Evolutionary conservation across 306 rosid species (phyloP).

Genomic region (Acacia acuminata): DNA sequence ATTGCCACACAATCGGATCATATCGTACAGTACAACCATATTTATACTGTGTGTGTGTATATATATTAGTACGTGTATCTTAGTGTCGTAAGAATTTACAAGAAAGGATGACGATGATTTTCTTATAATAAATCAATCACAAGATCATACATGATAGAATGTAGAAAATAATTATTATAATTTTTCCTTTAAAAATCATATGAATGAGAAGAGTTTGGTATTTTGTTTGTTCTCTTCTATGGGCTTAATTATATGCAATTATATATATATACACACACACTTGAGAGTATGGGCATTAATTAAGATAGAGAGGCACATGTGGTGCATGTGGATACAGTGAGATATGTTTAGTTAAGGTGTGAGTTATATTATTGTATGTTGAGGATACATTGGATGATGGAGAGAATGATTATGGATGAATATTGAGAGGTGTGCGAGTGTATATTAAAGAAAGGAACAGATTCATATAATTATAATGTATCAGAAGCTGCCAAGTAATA

Average conservation of each 20-base stretch:
- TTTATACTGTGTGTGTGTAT: no score
- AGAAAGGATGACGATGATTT: neutral
- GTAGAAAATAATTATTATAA: neutral
- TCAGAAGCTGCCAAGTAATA: neutral
- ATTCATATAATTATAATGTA: neutral
- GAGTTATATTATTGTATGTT: neutral
- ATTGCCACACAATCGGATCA: slow-evolving; percentile 22
- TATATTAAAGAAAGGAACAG: neutral
- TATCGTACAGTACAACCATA: neutral
- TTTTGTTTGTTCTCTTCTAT: neutral
- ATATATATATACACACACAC: neutral
- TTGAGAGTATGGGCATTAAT: neutral
- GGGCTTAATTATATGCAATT: neutral
- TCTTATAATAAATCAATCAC: neutral
- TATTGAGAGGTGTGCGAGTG: neutral
- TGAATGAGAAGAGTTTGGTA: neutral
- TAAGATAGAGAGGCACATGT: slow-evolving; percentile 12
- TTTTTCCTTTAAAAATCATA: neutral
- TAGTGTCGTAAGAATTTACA: neutral
- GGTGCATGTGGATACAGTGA: neutral
- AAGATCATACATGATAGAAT: neutral
- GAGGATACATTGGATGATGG: neutral
- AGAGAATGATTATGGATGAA: neutral
- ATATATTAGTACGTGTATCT: neutral
- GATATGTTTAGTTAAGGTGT: neutral